These are phyloP conservation scores for Xylaria arbuscula DNA, from an alignment of 2,329 filamentous ascomycete species.

Conservation along the genomic window DNA sequence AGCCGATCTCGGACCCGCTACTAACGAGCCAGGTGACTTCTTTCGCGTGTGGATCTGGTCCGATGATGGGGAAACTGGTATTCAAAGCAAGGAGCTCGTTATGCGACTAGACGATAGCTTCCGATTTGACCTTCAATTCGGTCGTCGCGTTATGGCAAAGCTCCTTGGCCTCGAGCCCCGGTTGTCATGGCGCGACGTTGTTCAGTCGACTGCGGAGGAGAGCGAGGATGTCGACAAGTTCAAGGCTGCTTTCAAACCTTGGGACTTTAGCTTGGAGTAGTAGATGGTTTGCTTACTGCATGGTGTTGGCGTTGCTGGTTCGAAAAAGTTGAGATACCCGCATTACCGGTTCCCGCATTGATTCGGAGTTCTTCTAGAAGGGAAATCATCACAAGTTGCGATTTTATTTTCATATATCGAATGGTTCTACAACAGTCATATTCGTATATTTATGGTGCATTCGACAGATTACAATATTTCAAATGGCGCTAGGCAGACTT, in stretches of 20 bases:
- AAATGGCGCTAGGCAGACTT: neutral
- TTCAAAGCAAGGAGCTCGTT: constrained; percentile 76
- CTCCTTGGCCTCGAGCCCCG: constrained; percentile 82
- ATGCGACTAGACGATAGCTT: constrained; percentile 77
- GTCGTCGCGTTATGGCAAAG: constrained; percentile 87
- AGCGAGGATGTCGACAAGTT: constrained; percentile 80
- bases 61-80: constrained; percentile 63
- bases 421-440: neutral
- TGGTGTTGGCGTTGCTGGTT: constrained; percentile 38
- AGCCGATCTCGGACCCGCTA: constrained; percentile 61
- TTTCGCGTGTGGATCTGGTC: constrained; percentile 87
- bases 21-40: constrained; percentile 71
- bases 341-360: constrained; percentile 37
- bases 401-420: neutral
- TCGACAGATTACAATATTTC: neutral
- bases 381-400: neutral
- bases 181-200: constrained; percentile 86
- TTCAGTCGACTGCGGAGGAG: constrained; percentile 82
- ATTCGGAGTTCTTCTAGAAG: constrained; percentile 30
- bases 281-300: constrained; percentile 28
- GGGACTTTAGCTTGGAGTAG: constrained; percentile 77
- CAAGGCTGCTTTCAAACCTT: constrained; percentile 82
- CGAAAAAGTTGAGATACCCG: constrained; percentile 46
- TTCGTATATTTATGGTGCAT: constrained; percentile 20
- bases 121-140: constrained; percentile 92